These are phyloP conservation scores for Vitis riparia DNA, from an alignment of 164 flowering plant species.

Conservation along the genomic window DNA sequence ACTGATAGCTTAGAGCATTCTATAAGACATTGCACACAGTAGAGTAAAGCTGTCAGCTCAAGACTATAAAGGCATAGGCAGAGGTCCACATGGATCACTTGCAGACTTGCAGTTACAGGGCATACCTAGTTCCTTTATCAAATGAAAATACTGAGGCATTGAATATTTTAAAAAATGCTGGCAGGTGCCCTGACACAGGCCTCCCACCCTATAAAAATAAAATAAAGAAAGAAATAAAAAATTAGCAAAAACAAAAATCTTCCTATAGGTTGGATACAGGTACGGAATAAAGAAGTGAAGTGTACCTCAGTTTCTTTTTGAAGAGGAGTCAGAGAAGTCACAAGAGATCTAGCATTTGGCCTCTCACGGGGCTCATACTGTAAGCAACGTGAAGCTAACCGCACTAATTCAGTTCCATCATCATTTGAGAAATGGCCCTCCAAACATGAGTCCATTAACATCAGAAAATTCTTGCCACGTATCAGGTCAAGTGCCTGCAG, in stretches of 20 bases:
- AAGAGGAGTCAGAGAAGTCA: slow-evolving; percentile 41
- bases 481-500: slow-evolving; percentile 59
- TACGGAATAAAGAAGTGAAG: neutral
- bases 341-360: slow-evolving; percentile 53
- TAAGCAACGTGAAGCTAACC: slow-evolving; percentile 56
- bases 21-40: too few relatives aligned
- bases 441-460: slow-evolving; percentile 55
- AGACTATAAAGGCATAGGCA: too few relatives aligned
- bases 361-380: slow-evolving; percentile 61
- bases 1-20: too few relatives aligned
- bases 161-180: too few relatives aligned
- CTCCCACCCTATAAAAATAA: too few relatives aligned
- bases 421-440: slow-evolving; percentile 52
- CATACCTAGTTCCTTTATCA: too few relatives aligned
- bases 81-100: too few relatives aligned
- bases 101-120: too few relatives aligned
- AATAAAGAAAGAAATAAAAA: too few relatives aligned
- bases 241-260: neutral
- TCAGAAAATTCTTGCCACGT: slow-evolving; percentile 44
- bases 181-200: too few relatives aligned
- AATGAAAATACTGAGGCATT: too few relatives aligned
- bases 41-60: too few relatives aligned
- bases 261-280: neutral
- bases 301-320: slow-evolving; percentile 56
- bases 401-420: slow-evolving; percentile 50